Base-by-base conservation (phyloP, 202 grass and related monocot genomes). In the Panicum virgatum region DNA sequence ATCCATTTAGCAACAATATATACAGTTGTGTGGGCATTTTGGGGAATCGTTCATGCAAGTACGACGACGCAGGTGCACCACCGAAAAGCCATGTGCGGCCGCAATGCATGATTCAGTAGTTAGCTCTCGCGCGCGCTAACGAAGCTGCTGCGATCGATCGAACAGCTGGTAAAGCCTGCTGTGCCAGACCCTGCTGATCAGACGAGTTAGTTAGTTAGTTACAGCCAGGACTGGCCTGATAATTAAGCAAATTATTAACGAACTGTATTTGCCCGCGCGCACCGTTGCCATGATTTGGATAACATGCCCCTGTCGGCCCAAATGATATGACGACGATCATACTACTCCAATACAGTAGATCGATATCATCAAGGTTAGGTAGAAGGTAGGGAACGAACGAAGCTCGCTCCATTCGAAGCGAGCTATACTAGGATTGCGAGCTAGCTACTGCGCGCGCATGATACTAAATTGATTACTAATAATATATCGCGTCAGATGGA, bases 1-100 rank as follows among this genome's bases (percentile, higher is more conserved):
- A 54, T 22, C 52, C 53, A 56, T 56, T 11, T 23, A 11, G 47
- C 68, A 48, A 26, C 43, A 27, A n/a, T 13, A 27, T 12, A 26
- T 26, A 29, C 5, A 27, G 51, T n/a, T 46, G 67, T 56, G 43
- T 47, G 43, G 23, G 29, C 58, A 64, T 39, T 53, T 4, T 32
- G 10, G 43, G 44, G 1, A 23, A 37, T 61, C 22, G 26, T 62
- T 30, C 30, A 7, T 43, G 48, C 34, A 54, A 16, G 3, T 9
- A 25, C 25, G 20, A 68, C 26, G 20, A 1, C n/a, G 12, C 20
- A 43, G 66, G 39, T 13, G 39, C 36, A 5, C 52, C 50, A 50
- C 11, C 60, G 9, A 15, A 78, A 9, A 26, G 47, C 56, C 80
- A 88, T 88, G 86, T 83, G 80, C 37, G 0, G 26, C 73, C 42